phyloP scores from a whole-genome alignment of 2,329 filamentous ascomycete species.

The Aspergillus chevalieri region DNA sequence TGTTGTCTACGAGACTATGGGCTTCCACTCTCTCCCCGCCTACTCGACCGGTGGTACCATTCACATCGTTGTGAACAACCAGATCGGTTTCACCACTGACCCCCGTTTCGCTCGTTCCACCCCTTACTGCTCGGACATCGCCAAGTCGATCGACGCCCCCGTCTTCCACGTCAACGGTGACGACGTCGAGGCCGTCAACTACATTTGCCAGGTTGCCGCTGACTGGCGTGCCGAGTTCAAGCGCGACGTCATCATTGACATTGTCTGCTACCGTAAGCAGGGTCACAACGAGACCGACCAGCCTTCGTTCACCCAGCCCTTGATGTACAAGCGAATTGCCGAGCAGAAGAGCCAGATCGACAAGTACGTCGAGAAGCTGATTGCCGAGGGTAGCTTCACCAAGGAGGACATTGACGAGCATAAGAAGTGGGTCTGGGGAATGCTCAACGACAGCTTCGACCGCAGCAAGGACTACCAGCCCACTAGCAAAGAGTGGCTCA shows the following conservation, averaged over 20 bases:
- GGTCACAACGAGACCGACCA: constrained; percentile 99
- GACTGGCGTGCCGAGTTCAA: constrained; percentile 99
- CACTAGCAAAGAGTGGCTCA: constrained; percentile 95
- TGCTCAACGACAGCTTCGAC: constrained; percentile 95
- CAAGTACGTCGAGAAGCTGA: constrained; percentile 84
- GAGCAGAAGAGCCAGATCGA: constrained; percentile 79
- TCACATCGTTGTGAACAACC: constrained; percentile 97
- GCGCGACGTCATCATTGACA: constrained; percentile 94
- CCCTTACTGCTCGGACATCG: constrained; percentile 97
- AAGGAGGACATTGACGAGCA: constrained; percentile 98
- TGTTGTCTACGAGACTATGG: constrained; percentile 96
- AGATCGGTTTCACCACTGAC: constrained; percentile 99
- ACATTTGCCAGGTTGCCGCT: constrained; percentile 91
- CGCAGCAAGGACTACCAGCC: constrained; percentile 97
- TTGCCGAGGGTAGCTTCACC: constrained; percentile 89
- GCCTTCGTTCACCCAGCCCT: constrained; percentile 96
- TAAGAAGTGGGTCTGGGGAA: constrained; percentile 99
- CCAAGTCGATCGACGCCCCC: constrained; percentile 95
- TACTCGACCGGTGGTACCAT: constrained; percentile 98
- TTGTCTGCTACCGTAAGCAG: constrained; percentile 98
- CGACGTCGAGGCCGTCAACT: constrained; percentile 97
- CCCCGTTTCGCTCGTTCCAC: constrained; percentile 95
- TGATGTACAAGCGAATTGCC: constrained; percentile 98
- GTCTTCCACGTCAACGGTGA: constrained; percentile 99
- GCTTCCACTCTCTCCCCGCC: constrained; percentile 89